Evolutionary conservation across 1,284 basidiomycete genomes (phyloP), one percentile per base, ranked within the genome.

Genomic region (Tilletia horrida): DNA sequence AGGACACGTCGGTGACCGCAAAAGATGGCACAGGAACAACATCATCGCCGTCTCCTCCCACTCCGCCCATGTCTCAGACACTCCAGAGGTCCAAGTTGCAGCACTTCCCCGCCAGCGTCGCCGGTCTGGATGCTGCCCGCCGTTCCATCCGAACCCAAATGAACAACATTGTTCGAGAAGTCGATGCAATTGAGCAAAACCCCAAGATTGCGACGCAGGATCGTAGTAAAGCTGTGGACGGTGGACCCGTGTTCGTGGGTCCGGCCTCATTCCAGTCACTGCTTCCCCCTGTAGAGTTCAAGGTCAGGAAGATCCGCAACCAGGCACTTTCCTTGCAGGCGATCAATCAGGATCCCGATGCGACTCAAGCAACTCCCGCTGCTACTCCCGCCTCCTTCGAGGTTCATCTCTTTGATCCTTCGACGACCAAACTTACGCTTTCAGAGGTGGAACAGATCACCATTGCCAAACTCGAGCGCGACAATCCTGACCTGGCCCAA

Each of bases 201-300:
- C 64, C 64, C 3, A 35, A 25, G 7, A 2, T 35, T n/a, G 64
- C 64, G 2, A 65, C 40, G 2, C 11, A 2, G 14, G 8, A 65
- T 2, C 16, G 50, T 25, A 25, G 42, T n/a, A 42, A 63, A 14
- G n/a, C 43, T 2, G 8, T n/a, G 8, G 21, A 14, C 43, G 31
- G 31, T 6, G 45, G 25, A 4, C 14, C 8, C 4, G 42, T 21
- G 13, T 65, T 62, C 57, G 64, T 50, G 7, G 64, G 64, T 16
- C 64, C 64, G 3, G 64, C 64, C 27, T 65, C 64, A 29, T 55
- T 65, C 23, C 27, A 18, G 23, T 35, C 14, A 2, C 57, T 65
- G 25, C 11, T 65, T 8, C 64, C 64, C 11, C 3, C 21, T 3
- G 64, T 65, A 18, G 50, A 65, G 50, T 57, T 35, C 50, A 65